Conservation (phyloP, 495 filamentous ascomycete species). For the Talaromyces adpressus region DNA sequence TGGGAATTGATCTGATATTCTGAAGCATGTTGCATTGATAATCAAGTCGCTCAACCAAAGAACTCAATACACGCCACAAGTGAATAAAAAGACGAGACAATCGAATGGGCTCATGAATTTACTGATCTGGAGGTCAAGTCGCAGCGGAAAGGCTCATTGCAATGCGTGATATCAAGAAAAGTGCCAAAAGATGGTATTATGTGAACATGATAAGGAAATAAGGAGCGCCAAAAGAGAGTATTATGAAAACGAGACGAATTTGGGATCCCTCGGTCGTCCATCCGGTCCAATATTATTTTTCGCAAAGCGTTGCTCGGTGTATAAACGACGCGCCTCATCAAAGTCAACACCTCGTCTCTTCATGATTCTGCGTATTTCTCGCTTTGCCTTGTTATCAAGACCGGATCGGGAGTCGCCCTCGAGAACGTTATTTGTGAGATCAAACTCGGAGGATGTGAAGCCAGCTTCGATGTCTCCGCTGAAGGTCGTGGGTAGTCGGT, state of each 20-base stretch:
- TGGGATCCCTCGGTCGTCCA: conserved; percentile 83
- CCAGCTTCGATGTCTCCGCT: conserved; percentile 76
- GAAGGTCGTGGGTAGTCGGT: conserved; percentile 68
- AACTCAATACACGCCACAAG: neutral
- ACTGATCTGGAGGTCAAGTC: neutral
- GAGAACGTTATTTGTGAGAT: conserved; percentile 70
- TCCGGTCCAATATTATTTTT: conserved; percentile 84
- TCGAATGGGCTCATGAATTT: neutral
- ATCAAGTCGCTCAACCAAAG: neutral
- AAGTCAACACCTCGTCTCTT: conserved; percentile 67
- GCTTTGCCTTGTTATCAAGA: conserved; percentile 70
- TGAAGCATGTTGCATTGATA: neutral
- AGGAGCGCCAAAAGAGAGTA: neutral
- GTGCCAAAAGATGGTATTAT: neutral
- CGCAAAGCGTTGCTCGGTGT: conserved; percentile 74
- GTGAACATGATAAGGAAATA: neutral
- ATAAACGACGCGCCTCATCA: conserved; percentile 83
- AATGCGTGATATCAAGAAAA: neutral
- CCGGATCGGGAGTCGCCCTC: conserved; percentile 70
- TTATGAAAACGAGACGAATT: conserved; percentile 89
- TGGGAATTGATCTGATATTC: neutral
- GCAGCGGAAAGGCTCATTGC: neutral
- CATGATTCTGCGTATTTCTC: conserved; percentile 83
- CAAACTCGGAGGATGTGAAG: conserved; percentile 72
- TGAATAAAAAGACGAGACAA: neutral